A percentile compares a stretch with the other conserved stretches of the same genome.
These are phyloP conservation scores for Antitrichia curtipendula DNA, from an alignment of 225 moss, liverwort and hornwort genomes.

Conservation along the genomic window DNA sequence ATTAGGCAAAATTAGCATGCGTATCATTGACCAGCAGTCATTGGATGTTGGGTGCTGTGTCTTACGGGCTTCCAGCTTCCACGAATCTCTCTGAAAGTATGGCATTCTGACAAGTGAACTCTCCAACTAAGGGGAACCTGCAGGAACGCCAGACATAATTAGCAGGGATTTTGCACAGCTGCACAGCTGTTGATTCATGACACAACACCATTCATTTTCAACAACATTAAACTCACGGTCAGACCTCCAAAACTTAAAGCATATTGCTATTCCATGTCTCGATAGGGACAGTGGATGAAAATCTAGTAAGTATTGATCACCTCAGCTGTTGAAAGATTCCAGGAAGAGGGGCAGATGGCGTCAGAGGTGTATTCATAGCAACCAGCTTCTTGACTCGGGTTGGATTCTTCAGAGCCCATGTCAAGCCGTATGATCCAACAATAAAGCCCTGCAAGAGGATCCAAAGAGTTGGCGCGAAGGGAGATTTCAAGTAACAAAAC, in stretches of 20 bases:
- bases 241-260: neutral
- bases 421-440: conserved; percentile 92
- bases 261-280: neutral
- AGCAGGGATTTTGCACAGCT: neutral
- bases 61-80: conserved; percentile 93
- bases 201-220: neutral
- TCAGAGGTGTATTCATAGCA: conserved; percentile 75
- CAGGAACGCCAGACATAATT: neutral
- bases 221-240: neutral
- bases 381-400: conserved; percentile 59
- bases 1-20: neutral
- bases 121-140: conserved; percentile 90
- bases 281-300: neutral
- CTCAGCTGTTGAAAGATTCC: conserved; percentile 80
- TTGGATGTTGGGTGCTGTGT: neutral
- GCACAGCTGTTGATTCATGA: neutral
- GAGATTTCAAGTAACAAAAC: neutral
- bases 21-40: neutral
- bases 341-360: conserved; percentile 80
- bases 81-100: conserved; percentile 87
- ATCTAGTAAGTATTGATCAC: conserved; percentile 2
- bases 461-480: neutral
- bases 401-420: conserved; percentile 97
- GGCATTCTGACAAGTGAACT: conserved; percentile 91
- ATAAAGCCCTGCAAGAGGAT: conserved; percentile 58